A percentile compares a stretch with the other conserved stretches of the same genome.
Evolutionary conservation across 768 basidiomycete species (phyloP).

Genomic region (Pisolithus orientalis): DNA sequence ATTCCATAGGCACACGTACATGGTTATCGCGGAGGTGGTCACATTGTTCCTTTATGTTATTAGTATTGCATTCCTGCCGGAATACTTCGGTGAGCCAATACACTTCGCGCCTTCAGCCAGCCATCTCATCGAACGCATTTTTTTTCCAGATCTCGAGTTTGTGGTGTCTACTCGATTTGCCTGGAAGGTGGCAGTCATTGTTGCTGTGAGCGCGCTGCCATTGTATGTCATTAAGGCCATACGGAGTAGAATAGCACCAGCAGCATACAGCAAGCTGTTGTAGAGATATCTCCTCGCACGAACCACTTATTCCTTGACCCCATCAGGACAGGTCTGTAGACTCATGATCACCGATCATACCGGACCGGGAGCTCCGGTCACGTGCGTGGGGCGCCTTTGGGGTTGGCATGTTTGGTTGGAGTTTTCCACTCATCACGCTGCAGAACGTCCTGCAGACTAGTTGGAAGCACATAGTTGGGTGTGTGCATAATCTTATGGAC

Average conservation of each 20-base stretch:
- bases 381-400: too few species aligned
- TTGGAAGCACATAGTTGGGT: too few species aligned
- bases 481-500: too few species aligned
- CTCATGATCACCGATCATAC: too few species aligned
- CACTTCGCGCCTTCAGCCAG: neutral
- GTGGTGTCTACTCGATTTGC: slow-evolving; percentile 83
- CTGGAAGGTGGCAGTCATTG: slow-evolving; percentile 94
- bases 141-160: slow-evolving; percentile 73
- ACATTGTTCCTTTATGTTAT: slow-evolving; percentile 85
- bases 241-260: slow-evolving; percentile 81
- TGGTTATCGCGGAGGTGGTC: slow-evolving; percentile 87
- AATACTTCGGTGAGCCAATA: slow-evolving; percentile 84
- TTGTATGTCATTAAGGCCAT: slow-evolving; percentile 87
- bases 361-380: too few species aligned
- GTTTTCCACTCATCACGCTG: too few species aligned
- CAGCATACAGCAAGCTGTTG: slow-evolving; percentile 86
- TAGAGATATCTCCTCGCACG: slow-evolving; percentile 27
- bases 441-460: too few species aligned
- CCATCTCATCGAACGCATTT: slow-evolving; percentile 1
- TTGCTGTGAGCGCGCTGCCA: slow-evolving; percentile 89
- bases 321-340: too few species aligned
- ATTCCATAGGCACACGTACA: slow-evolving; percentile 77
- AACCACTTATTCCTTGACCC: neutral
- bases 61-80: slow-evolving; percentile 90
- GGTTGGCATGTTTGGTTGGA: too few species aligned